Evolutionary conservation across 2,329 filamentous ascomycete genomes (phyloP).

Genomic region (Dactylonectria estremocensis): DNA sequence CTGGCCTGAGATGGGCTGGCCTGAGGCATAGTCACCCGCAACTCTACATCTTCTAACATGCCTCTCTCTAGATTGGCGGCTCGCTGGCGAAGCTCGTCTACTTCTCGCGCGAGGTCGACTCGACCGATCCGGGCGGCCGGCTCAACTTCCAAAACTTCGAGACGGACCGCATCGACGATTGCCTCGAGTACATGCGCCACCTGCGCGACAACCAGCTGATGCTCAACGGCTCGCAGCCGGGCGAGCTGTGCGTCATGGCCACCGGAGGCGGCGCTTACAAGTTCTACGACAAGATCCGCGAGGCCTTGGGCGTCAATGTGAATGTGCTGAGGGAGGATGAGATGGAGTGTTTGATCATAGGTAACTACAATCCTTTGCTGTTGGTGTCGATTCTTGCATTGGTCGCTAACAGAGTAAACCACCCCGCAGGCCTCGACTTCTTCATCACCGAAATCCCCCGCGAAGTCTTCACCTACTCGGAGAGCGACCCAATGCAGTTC

Average conservation of each 20-base stretch:
- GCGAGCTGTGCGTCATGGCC: slow-evolving; percentile 91
- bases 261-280: slow-evolving; percentile 97
- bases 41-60: too few species aligned
- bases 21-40: too few species aligned
- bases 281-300: slow-evolving; percentile 92
- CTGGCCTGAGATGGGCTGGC: too few species aligned
- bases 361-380: slow-evolving; percentile 60
- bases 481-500: slow-evolving; percentile 92
- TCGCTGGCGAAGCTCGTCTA: slow-evolving; percentile 97
- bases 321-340: slow-evolving; percentile 95
- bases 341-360: slow-evolving; percentile 98
- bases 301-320: slow-evolving; percentile 88
- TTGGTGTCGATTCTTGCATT: neutral
- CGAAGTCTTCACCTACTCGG: slow-evolving; percentile 97
- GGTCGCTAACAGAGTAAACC: slow-evolving; percentile 27
- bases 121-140: slow-evolving; percentile 85
- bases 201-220: slow-evolving; percentile 86
- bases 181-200: slow-evolving; percentile 90
- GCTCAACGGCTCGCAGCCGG: slow-evolving; percentile 79
- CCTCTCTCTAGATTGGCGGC: slow-evolving; percentile 82
- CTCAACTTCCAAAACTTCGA: slow-evolving; percentile 98
- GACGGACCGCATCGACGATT: slow-evolving; percentile 93
- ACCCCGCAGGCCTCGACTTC: slow-evolving; percentile 85
- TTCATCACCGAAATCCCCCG: slow-evolving; percentile 98
- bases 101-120: slow-evolving; percentile 90